phyloP scores from a whole-genome alignment of 768 basidiomycete genomes.

The Suillus subalutaceus region DNA sequence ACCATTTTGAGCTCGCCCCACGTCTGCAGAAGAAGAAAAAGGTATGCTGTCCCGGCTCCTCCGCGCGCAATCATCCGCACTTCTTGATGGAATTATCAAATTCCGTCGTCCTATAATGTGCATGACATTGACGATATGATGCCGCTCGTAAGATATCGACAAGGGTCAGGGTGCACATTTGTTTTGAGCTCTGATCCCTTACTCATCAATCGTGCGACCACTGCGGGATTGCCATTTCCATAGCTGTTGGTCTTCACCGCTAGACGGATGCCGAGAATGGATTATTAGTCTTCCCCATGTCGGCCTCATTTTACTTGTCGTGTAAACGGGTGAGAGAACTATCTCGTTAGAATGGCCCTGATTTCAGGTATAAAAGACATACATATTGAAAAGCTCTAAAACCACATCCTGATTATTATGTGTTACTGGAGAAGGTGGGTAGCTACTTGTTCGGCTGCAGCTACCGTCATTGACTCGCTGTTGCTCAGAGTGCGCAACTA shows the following conservation, averaged over 20 bases:
- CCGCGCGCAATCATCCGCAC: slow-evolving; percentile 16
- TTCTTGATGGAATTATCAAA: slow-evolving; percentile 35
- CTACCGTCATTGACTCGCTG: slow-evolving; percentile 24
- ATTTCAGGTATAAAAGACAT: slow-evolving; percentile 32
- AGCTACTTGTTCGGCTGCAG: background rate
- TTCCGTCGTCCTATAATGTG: slow-evolving; percentile 29
- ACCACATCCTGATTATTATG: slow-evolving; percentile 38
- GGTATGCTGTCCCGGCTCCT: slow-evolving; percentile 2
- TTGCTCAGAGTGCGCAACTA: slow-evolving; percentile 55
- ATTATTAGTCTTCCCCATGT: slow-evolving; percentile 29
- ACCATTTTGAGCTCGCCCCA: slow-evolving; percentile 32
- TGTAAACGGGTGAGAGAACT: slow-evolving; percentile 32
- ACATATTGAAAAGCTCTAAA: slow-evolving; percentile 4
- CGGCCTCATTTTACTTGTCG: slow-evolving; percentile 23
- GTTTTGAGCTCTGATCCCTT: slow-evolving; percentile 20
- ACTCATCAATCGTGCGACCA: slow-evolving; percentile 29
- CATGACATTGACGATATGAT: slow-evolving; percentile 28
- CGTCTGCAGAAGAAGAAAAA: slow-evolving; percentile 16
- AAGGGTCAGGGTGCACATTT: slow-evolving; percentile 16
- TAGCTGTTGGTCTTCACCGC: slow-evolving; percentile 29
- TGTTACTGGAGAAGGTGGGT: slow-evolving; percentile 65
- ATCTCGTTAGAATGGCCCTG: slow-evolving; percentile 14
- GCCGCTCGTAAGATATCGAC: slow-evolving; percentile 13
- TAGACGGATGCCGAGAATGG: slow-evolving; percentile 32
- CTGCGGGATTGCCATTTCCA: slow-evolving; percentile 18